phyloP scores from a whole-genome alignment of 2,329 filamentous ascomycete species.

The Xylaria sp. region DNA sequence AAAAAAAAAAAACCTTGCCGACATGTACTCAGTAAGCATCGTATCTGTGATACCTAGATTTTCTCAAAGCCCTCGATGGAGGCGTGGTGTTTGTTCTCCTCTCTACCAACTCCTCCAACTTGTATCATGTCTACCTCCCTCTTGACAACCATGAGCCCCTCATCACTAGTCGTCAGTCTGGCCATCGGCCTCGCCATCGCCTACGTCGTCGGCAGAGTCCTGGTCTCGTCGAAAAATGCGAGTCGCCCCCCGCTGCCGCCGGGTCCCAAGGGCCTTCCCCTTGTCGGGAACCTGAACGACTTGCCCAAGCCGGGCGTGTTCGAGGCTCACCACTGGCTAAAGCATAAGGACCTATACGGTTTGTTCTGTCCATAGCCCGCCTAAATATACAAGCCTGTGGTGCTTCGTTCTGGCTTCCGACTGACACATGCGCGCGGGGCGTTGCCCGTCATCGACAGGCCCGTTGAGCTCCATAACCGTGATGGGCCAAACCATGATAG shows the following conservation, averaged over 20 bases:
- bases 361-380: neutral
- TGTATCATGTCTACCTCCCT: too few relatives aligned
- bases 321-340: slow-evolving; percentile 46
- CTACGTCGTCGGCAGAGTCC: slow-evolving; percentile 5
- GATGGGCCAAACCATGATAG: slow-evolving; percentile 44
- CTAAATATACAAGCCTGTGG: neutral
- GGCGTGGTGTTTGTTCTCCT: too few relatives aligned
- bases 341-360: slow-evolving; percentile 45
- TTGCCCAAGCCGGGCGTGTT: slow-evolving; percentile 44
- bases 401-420: neutral
- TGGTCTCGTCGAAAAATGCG: slow-evolving; percentile 1
- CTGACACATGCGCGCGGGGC: neutral
- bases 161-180: slow-evolving; percentile 6
- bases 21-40: too few relatives aligned
- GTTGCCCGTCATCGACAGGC: slow-evolving; percentile 8
- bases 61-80: too few relatives aligned
- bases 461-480: slow-evolving; percentile 45
- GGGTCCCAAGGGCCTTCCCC: slow-evolving; percentile 50
- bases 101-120: too few relatives aligned
- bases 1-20: too few relatives aligned
- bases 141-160: slow-evolving; percentile 3
- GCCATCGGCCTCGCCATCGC: slow-evolving; percentile 7
- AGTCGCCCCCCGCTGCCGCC: slow-evolving; percentile 44
- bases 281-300: slow-evolving; percentile 55
- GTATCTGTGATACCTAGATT: too few relatives aligned